Conservation (phyloP, 306 rosid genomes). For the Parietaria judaica region DNA sequence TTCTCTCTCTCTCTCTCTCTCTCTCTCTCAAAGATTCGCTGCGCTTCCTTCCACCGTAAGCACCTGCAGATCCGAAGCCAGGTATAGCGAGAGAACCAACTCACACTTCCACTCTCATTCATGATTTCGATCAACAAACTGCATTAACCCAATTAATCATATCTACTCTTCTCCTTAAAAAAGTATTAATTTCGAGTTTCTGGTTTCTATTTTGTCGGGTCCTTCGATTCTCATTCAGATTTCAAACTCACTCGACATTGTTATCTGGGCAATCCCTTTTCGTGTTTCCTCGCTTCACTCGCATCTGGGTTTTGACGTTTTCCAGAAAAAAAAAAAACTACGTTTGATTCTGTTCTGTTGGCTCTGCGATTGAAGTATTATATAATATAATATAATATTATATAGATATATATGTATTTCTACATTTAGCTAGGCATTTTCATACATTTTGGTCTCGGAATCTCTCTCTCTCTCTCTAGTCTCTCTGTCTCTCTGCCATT, state of each 20-base stretch:
- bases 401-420: conserved; percentile 1
- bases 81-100: conserved; percentile 16
- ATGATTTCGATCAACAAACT: conserved; percentile 4
- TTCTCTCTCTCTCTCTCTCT: conserved; percentile 14
- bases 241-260: conserved; percentile 6
- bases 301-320: conserved; percentile 23
- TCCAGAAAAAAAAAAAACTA: conserved; percentile 17
- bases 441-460: conserved; percentile 33
- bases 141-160: background rate
- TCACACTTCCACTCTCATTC: conserved; percentile 10
- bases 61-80: conserved; percentile 38
- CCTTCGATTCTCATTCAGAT: conserved; percentile 18
- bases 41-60: conserved; percentile 30
- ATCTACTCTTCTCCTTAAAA: background rate
- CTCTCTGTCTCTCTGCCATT: conserved; percentile 31
- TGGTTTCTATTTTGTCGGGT: conserved; percentile 29
- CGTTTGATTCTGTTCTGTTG: background rate
- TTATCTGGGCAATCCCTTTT: conserved; percentile 18
- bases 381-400: background rate
- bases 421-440: conserved; percentile 27
- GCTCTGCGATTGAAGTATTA: conserved; percentile 2
- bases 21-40: conserved; percentile 30
- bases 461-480: conserved; percentile 27
- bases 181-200: background rate
- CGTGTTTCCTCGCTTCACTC: conserved; percentile 1